Evolutionary conservation across 768 basidiomycete genomes (phyloP), one percentile per base, ranked within the genome.

Genomic region (Termitomyces sp.): DNA sequence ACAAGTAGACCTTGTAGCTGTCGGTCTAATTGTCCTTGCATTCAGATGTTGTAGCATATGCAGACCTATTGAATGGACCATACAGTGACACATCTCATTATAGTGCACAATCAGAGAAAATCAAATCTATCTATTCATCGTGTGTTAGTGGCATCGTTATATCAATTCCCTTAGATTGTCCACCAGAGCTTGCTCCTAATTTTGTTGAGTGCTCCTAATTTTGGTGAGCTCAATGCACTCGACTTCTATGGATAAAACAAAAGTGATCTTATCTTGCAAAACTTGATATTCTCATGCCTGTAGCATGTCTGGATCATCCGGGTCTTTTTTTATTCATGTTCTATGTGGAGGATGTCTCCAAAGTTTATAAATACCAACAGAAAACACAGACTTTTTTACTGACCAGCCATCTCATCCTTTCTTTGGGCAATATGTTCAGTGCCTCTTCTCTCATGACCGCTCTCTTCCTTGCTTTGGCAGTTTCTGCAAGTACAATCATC

Each of bases 391-490:
- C 24, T 3, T 31, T 46, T 39, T 36, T n/a, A 34, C 26, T 8
- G 14, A 31, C 31, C 9, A 39, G 10, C 16, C n/a, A 46, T 46
- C 12, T 18, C 16, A 31, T 7, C n/a, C 47, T 31, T 44, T n/a
- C n/a, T n/a, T n/a, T n/a, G n/a, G n/a, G n/a, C n/a, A 68, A 55
- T 59, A 78, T 78, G 77, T 75, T 76, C 61, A 55, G 70, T 54
- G 64, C 68, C n/a, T n/a, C n/a, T n/a, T n/a, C n/a, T n/a, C n/a
- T n/a, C n/a, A n/a, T n/a, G n/a, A n/a, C n/a, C n/a, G n/a, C n/a
- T n/a, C n/a, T n/a, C n/a, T n/a, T n/a, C n/a, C n/a, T n/a, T n/a
- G n/a, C n/a, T n/a, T n/a, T n/a, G n/a, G n/a, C n/a, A n/a, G n/a
- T n/a, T n/a, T n/a, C n/a, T n/a, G n/a, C n/a, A n/a, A n/a, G n/a